Conservation (phyloP, 2,329 filamentous ascomycete species). For the Paracorniculantispora psalliotae region DNA sequence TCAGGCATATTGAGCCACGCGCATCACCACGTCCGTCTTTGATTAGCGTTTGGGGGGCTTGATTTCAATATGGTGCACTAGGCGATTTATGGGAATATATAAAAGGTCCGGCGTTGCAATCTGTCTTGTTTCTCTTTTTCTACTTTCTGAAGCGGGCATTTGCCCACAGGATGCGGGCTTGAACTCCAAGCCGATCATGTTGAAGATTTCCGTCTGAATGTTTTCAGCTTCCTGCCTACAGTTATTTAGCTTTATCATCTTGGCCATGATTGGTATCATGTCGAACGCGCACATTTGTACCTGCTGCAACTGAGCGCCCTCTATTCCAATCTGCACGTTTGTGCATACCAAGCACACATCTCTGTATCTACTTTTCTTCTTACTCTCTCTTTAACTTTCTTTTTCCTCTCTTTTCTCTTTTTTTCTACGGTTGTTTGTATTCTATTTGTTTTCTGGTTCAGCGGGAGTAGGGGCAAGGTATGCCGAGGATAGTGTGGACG, state of each 20-base stretch:
- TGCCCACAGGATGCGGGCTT: background rate
- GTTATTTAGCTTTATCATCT: background rate
- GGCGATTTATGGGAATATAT: slow-evolving; percentile 5
- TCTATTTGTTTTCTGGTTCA: slow-evolving; percentile 11
- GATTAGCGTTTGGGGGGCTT: slow-evolving; percentile 1
- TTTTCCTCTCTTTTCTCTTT: slow-evolving; percentile 2
- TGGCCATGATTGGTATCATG: background rate
- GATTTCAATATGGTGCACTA: slow-evolving; percentile 1
- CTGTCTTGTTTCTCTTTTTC: slow-evolving; percentile 17
- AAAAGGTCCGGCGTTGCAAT: slow-evolving; percentile 22
- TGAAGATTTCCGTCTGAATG: slow-evolving; percentile 1
- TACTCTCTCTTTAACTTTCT: background rate
- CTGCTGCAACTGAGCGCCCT: slow-evolving; percentile 23
- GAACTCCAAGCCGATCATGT: background rate
- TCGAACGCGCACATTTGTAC: slow-evolving; percentile 13
- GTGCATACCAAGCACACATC: background rate
- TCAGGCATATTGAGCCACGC: slow-evolving; percentile 40
- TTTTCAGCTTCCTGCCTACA: slow-evolving; percentile 20
- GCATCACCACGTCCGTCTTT: slow-evolving; percentile 6
- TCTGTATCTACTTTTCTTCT: slow-evolving; percentile 16
- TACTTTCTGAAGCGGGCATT: background rate
- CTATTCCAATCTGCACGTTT: slow-evolving; percentile 12
- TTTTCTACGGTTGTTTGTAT: background rate
- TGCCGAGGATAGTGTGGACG: slow-evolving; percentile 1
- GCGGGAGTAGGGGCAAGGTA: slow-evolving; percentile 5